Conservation (phyloP, 345 rosid genomes). For the Mallotus nudiflorus region DNA sequence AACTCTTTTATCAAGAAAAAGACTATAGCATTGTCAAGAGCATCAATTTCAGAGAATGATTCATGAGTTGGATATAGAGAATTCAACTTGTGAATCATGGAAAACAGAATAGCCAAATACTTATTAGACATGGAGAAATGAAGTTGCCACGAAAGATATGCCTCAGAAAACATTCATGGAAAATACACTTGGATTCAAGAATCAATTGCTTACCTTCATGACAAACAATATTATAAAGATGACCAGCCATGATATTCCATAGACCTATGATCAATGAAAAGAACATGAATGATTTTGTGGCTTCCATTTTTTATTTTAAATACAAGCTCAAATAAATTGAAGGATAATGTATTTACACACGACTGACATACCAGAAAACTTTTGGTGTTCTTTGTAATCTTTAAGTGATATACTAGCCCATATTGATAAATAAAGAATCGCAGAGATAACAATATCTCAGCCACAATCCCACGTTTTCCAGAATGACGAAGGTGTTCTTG, state of each 20-base stretch:
- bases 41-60: background rate
- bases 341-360: constrained; percentile 3
- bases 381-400: constrained; percentile 45
- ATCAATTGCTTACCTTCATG: constrained; percentile 74
- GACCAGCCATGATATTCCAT: constrained; percentile 95
- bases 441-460: constrained; percentile 80
- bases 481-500: constrained; percentile 90
- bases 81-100: background rate
- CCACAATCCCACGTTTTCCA: constrained; percentile 88
- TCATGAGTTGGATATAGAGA: background rate
- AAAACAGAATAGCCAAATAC: background rate
- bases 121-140: too few relatives aligned
- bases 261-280: constrained; percentile 53
- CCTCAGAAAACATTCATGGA: background rate
- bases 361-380: constrained; percentile 68
- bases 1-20: background rate
- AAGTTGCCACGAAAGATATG: too few relatives aligned
- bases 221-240: constrained; percentile 82
- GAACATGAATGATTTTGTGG: background rate
- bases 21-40: background rate
- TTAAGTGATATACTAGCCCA: constrained; percentile 91
- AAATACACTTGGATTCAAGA: constrained; percentile 5
- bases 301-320: background rate
- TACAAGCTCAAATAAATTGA: background rate
- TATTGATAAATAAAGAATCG: constrained; percentile 94